A percentile compares a stretch with the other conserved stretches of the same genome.
Evolutionary conservation across 768 basidiomycete species (phyloP).

Genomic region (Ramaria sp.): DNA sequence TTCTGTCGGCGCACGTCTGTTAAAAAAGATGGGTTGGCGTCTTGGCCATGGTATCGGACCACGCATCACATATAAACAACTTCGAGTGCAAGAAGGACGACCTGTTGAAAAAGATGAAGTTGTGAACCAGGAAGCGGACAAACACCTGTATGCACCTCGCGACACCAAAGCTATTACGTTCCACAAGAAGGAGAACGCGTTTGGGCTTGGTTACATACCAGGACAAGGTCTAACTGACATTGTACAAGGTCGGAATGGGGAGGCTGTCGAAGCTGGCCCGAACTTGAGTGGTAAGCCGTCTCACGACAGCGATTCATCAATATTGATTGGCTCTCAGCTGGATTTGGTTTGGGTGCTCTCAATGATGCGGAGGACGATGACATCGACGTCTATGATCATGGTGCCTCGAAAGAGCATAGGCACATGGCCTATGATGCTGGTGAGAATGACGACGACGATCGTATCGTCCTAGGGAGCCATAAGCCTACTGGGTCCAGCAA

Average conservation of each 20-base stretch:
- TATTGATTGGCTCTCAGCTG: conserved; percentile 34
- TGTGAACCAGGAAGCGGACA: conserved; percentile 72
- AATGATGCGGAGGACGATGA: conserved; percentile 96
- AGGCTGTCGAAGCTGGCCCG: conserved; percentile 30
- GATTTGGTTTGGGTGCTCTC: conserved; percentile 80
- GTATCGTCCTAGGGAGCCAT: conserved; percentile 28
- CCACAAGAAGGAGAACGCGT: conserved; percentile 59
- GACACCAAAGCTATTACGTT: conserved; percentile 60
- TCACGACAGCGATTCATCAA: not conserved
- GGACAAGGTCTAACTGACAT: conserved; percentile 52
- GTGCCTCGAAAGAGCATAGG: conserved; percentile 23
- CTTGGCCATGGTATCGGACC: conserved; percentile 91
- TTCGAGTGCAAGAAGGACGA: conserved; percentile 59
- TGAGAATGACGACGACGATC: conserved; percentile 56
- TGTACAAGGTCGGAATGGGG: conserved; percentile 21
- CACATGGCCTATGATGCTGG: conserved; percentile 55
- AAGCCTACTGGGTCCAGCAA: not conserved
- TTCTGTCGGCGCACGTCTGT: conserved; percentile 72
- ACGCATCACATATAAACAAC: conserved; percentile 66
- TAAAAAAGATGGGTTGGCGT: conserved; percentile 95
- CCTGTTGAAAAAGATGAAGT: conserved; percentile 32
- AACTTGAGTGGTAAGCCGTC: conserved; percentile 42
- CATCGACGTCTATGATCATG: conserved; percentile 66
- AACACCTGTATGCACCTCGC: conserved; percentile 77
- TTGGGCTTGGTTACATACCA: conserved; percentile 77